These are phyloP conservation scores for Suhomyces sp. DNA, from an alignment of 805 yeast genomes.

Conservation along the genomic window DNA sequence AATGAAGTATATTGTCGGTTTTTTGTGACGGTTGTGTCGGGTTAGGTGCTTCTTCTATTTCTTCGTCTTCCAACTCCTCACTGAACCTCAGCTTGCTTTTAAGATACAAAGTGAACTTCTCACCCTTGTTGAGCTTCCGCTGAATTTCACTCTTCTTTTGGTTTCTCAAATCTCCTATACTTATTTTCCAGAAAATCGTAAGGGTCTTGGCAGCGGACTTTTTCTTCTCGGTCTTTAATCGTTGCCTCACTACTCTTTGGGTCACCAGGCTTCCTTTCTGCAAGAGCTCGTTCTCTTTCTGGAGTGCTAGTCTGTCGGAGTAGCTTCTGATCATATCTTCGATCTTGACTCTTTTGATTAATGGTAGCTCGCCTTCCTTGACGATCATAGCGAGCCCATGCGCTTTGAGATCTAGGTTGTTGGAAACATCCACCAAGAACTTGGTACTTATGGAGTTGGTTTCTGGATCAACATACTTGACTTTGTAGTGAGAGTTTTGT, in stretches of 20 bases:
- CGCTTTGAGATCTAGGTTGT: conserved; percentile 23
- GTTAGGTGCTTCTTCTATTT: conserved; percentile 7
- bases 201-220: conserved; percentile 45
- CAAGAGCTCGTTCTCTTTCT: conserved; percentile 29
- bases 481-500: conserved; percentile 17
- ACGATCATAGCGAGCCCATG: conserved; percentile 25
- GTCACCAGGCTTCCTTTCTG: conserved; percentile 34
- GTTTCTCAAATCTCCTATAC: conserved; percentile 47
- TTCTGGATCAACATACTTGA: conserved; percentile 25
- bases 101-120: conserved; percentile 27
- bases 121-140: conserved; percentile 44
- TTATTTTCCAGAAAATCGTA: conserved; percentile 55
- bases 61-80: conserved; percentile 11
- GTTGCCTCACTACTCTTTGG: conserved; percentile 22
- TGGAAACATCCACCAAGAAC: conserved; percentile 32
- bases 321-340: conserved; percentile 33
- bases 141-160: conserved; percentile 54
- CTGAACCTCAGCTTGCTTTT: conserved; percentile 18
- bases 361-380: conserved; percentile 20
- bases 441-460: conserved; percentile 16
- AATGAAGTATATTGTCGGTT: conserved; percentile 2
- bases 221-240: conserved; percentile 34
- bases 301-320: conserved; percentile 30
- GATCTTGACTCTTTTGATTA: conserved; percentile 25
- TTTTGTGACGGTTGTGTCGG: not conserved